Evolutionary conservation across 805 yeast genomes (phyloP).

Genomic region (Starmerella floricola): DNA sequence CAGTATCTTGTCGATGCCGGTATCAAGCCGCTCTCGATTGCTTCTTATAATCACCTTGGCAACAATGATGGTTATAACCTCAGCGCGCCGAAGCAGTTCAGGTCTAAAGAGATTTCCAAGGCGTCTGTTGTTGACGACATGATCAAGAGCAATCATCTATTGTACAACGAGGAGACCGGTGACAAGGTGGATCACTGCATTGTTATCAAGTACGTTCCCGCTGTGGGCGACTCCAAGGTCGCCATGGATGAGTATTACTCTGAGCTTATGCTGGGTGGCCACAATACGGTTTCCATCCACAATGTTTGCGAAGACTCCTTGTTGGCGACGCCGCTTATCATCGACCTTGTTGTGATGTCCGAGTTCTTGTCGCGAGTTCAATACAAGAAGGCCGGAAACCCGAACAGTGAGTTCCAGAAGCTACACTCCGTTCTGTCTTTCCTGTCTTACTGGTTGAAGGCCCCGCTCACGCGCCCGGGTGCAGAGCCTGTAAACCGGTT

Average conservation of each 20-base stretch:
- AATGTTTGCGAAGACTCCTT: constrained; percentile 94
- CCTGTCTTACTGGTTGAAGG: constrained; percentile 90
- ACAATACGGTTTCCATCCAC: constrained; percentile 84
- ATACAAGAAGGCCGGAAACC: constrained; percentile 47
- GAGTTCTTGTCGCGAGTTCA: constrained; percentile 81
- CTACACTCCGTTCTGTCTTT: constrained; percentile 79
- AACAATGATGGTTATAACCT: constrained; percentile 91
- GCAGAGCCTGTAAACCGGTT: constrained; percentile 82
- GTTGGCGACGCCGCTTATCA: constrained; percentile 86
- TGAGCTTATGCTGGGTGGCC: constrained; percentile 95
- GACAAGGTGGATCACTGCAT: constrained; percentile 81
- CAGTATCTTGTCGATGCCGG: constrained; percentile 96
- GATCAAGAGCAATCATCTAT: constrained; percentile 70
- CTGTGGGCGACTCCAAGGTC: constrained; percentile 92
- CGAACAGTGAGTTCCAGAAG: constrained; percentile 40
- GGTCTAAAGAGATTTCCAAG: constrained; percentile 90
- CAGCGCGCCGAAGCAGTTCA: constrained; percentile 83
- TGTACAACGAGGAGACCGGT: constrained; percentile 72
- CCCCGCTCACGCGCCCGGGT: constrained; percentile 87
- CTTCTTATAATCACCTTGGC: constrained; percentile 92
- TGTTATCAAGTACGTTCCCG: constrained; percentile 85
- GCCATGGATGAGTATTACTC: constrained; percentile 98
- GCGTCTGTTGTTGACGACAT: constrained; percentile 89
- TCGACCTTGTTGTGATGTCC: constrained; percentile 78
- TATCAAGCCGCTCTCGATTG: constrained; percentile 85